Evolutionary conservation across 208 protist species (phyloP).

Genomic region (Crithidia expoeki): DNA sequence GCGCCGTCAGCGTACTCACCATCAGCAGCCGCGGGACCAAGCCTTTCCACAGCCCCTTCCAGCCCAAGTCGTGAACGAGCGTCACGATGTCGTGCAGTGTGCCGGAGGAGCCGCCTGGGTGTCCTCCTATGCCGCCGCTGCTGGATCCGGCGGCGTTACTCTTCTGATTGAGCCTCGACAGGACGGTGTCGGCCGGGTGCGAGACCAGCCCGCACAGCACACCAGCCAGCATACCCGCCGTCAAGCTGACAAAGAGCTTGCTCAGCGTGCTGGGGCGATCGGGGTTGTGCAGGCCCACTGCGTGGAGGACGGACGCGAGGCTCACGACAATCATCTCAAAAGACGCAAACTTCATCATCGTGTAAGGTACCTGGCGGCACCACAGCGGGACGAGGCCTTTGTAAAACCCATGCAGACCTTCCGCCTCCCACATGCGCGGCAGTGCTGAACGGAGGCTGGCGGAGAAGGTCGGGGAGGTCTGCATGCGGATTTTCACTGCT

Average conservation of each 20-base stretch:
- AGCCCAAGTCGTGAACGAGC: slow-evolving; percentile 40
- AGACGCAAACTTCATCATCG: slow-evolving; percentile 93
- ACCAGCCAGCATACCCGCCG: slow-evolving; percentile 91
- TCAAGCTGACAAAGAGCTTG: slow-evolving; percentile 31
- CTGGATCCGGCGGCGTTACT: slow-evolving; percentile 7
- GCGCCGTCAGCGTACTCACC: slow-evolving; percentile 92
- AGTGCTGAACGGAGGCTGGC: slow-evolving; percentile 41
- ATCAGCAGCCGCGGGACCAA: slow-evolving; percentile 93
- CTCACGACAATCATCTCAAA: slow-evolving; percentile 64
- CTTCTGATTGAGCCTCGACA: slow-evolving; percentile 88
- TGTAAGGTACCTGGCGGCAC: slow-evolving; percentile 95
- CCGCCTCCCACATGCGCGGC: slow-evolving; percentile 58
- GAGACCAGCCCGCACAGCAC: slow-evolving; percentile 92
- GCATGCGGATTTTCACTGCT: slow-evolving; percentile 79
- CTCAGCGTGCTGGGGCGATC: slow-evolving; percentile 3
- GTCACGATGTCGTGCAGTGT: slow-evolving; percentile 9
- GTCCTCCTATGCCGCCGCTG: slow-evolving; percentile 16
- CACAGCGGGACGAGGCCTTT: slow-evolving; percentile 89
- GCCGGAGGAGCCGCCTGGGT: background rate
- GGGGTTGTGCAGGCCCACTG: background rate
- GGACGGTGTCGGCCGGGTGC: slow-evolving; percentile 96
- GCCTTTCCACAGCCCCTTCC: slow-evolving; percentile 76
- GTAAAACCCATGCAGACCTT: slow-evolving; percentile 80
- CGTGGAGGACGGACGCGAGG: slow-evolving; percentile 22
- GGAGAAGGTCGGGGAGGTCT: slow-evolving; percentile 44